Base-by-base conservation (phyloP, 2,329 filamentous ascomycete genomes). In the Claviceps sp. region DNA sequence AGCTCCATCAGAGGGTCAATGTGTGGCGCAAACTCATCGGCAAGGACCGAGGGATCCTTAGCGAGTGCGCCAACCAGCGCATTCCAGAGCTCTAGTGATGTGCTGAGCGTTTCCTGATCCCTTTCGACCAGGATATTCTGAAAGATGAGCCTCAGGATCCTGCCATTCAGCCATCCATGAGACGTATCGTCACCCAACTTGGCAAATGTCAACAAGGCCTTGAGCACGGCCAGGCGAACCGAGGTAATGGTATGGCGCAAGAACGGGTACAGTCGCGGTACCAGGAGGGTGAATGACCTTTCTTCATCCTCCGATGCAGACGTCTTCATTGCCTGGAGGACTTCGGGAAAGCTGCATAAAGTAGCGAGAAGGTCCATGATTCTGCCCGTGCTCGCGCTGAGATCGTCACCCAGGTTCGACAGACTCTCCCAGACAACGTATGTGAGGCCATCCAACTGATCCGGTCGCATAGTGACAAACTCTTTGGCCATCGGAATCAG, bases 311-410 rank as follows among this genome's bases (percentile, higher is more conserved):
- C 77, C 7, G 82, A 80, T 7, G 91, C 91, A 52, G 94, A 95
- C 34, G 75, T 72, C 68, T 95, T 95, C 93, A 98, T 98, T 14
- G 91, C 86, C 54, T 91, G 82, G 36, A 98, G 71, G 7, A 97
- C 91, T 69, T 95, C 81, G 0, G 87, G 87, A 71, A 96, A 98
- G 56, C 89, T 86, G 71, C 93, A 98, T 2, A 98, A 80, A 54
- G 93, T 97, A 14, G 94, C 93, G 17, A 98, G 76, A 42, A 98
- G 78, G 66, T 98, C 94, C 94, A 98, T 98, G 51, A 98, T 95
- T 52, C 89, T 94, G 47, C 93, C 93, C 9, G 94, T 98, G 65
- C 93, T 97, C 4, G 93, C 93, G 65, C 90, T 97, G 17, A 98
- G 76, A 63, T 98, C 93, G 64, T 98, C 93, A 57, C 91, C 90